These are phyloP conservation scores for Colletotrichum orbiculare DNA, from an alignment of 2,329 filamentous ascomycete species.

Conservation along the genomic window DNA sequence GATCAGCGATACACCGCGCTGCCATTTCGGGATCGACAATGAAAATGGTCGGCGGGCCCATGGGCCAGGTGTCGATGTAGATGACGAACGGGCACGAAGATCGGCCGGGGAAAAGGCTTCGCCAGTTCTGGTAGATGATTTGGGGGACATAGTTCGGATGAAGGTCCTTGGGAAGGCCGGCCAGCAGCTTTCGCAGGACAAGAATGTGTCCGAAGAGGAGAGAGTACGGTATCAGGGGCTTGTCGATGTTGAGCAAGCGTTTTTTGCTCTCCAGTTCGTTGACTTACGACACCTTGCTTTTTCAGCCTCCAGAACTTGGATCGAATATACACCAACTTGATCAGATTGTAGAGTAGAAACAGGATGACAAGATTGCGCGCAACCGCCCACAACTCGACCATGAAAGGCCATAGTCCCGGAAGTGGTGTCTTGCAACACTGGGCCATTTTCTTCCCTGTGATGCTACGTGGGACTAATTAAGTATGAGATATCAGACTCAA, in stretches of 20 bases:
- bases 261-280: neutral
- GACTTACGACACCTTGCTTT: conserved; percentile 18
- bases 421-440: no score
- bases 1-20: conserved; percentile 39
- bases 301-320: conserved; percentile 10
- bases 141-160: conserved; percentile 27
- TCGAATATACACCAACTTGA: conserved; percentile 14
- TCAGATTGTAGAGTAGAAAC: neutral
- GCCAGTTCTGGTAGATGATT: conserved; percentile 28
- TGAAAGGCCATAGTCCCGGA: neutral
- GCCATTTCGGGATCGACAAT: conserved; percentile 39
- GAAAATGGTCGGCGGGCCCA: conserved; percentile 38
- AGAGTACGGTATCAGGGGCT: conserved; percentile 35
- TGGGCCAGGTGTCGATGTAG: conserved; percentile 46
- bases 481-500: no score
- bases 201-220: conserved; percentile 27
- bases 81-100: conserved; percentile 42
- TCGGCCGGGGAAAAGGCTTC: conserved; percentile 35
- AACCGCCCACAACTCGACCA: neutral
- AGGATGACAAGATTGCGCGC: neutral
- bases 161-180: conserved; percentile 12
- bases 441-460: no score
- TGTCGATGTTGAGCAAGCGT: neutral
- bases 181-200: conserved; percentile 11
- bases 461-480: no score